Conservation (phyloP, 345 rosid genomes). For the Aquilaria malaccensis region DNA sequence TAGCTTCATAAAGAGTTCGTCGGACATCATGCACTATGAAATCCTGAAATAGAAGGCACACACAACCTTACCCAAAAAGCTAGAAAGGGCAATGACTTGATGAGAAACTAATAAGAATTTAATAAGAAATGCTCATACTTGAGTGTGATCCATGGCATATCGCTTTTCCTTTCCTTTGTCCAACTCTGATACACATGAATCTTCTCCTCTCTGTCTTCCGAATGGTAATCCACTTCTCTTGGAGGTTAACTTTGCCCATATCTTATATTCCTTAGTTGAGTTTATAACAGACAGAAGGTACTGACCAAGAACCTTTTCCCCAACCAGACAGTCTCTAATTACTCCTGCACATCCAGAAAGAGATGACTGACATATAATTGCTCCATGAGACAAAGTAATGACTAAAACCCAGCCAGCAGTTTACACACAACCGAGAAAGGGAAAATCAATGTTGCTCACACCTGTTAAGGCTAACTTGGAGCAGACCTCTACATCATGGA, state of each 20-base stretch:
- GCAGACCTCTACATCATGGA: slow-evolving; percentile 47
- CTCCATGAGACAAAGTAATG: neutral
- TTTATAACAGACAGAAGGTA: slow-evolving; percentile 57
- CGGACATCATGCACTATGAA: slow-evolving; percentile 54
- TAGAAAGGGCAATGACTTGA: neutral
- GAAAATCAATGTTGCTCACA: slow-evolving; percentile 10
- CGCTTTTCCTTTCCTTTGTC: slow-evolving; percentile 31
- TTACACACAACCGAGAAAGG: neutral
- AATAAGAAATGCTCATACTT: slow-evolving; percentile 28
- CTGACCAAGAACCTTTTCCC: slow-evolving; percentile 45
- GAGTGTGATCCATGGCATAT: slow-evolving; percentile 68
- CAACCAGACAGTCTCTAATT: slow-evolving; percentile 40
- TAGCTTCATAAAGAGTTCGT: slow-evolving; percentile 32
- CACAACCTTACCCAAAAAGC: neutral
- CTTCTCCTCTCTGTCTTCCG: slow-evolving; percentile 18
- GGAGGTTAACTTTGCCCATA: slow-evolving; percentile 47
- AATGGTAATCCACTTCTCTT: slow-evolving; percentile 4
- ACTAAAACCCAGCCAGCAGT: neutral
- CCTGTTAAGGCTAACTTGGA: slow-evolving; percentile 84
- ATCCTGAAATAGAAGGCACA: slow-evolving; percentile 30
- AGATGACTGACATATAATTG: neutral
- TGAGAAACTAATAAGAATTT: neutral
- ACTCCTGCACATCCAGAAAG: slow-evolving; percentile 45
- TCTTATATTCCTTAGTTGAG: slow-evolving; percentile 48
- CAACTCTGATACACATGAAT: slow-evolving; percentile 13